These are phyloP conservation scores for Cryphonectria parasitica DNA, from an alignment of 2,329 filamentous ascomycete genomes.

Conservation along the genomic window DNA sequence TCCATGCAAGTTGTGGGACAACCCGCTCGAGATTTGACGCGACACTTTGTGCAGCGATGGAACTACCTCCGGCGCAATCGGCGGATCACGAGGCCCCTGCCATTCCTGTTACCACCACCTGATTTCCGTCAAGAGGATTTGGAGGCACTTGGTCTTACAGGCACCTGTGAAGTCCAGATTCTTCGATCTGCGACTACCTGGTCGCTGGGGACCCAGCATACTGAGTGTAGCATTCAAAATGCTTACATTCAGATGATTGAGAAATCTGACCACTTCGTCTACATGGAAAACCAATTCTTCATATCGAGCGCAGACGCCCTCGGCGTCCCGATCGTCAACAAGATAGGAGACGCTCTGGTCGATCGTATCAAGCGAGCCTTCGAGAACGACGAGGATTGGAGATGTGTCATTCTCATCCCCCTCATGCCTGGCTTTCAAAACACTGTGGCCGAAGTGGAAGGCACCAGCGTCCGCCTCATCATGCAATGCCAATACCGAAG, in stretches of 20 bases:
- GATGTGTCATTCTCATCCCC: constrained; percentile 86
- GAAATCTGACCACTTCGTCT: constrained; percentile 94
- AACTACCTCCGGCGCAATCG: constrained; percentile 93
- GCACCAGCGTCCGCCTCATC: constrained; percentile 91
- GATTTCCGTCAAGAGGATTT: constrained; percentile 88
- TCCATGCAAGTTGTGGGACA: constrained; percentile 97
- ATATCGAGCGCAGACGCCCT: constrained; percentile 91
- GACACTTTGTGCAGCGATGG: constrained; percentile 97
- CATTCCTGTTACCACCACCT: constrained; percentile 89
- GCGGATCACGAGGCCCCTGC: constrained; percentile 90
- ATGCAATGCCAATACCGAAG: constrained; percentile 97
- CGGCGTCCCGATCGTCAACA: constrained; percentile 85
- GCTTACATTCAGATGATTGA: constrained; percentile 95
- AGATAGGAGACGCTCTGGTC: constrained; percentile 91
- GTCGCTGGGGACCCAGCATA: constrained; percentile 87
- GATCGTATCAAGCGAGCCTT: constrained; percentile 87
- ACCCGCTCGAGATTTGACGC: constrained; percentile 88
- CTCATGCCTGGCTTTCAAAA: constrained; percentile 99
- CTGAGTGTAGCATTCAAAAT: constrained; percentile 93
- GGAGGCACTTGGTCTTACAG: constrained; percentile 83
- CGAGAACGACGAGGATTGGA: constrained; percentile 85
- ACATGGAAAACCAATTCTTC: constrained; percentile 99
- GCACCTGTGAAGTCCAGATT: constrained; percentile 96
- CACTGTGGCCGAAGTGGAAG: constrained; percentile 90
- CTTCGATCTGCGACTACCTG: constrained; percentile 86